Evolutionary conservation across 2,329 filamentous ascomycete genomes (phyloP).

Genomic region (Grosmannia huntii): DNA sequence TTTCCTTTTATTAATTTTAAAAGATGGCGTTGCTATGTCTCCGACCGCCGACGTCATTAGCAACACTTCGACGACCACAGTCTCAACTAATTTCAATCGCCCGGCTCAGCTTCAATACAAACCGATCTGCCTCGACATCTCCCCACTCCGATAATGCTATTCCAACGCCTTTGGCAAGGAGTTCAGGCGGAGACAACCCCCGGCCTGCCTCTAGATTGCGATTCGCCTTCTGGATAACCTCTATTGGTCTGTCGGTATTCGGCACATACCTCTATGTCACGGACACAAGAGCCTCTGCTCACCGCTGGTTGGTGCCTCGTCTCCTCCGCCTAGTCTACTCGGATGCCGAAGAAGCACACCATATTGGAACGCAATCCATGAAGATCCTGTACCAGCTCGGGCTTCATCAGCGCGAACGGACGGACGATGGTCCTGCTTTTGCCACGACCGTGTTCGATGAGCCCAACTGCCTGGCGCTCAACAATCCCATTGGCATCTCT

Average conservation of each 20-base stretch:
- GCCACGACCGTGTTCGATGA: conserved; percentile 46
- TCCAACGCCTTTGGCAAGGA: too few relatives aligned
- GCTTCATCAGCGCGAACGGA: conserved; percentile 72
- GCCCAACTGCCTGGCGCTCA: conserved; percentile 45
- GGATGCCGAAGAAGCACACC: conserved; percentile 87
- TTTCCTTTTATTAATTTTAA: too few relatives aligned
- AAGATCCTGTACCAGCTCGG: conserved; percentile 61
- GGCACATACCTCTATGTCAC: conserved; percentile 56
- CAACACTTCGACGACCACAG: too few relatives aligned
- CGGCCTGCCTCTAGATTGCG: conserved; percentile 19
- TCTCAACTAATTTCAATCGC: too few relatives aligned
- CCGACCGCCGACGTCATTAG: too few relatives aligned
- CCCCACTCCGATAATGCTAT: too few relatives aligned
- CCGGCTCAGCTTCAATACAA: too few relatives aligned
- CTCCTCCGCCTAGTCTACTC: conserved; percentile 52
- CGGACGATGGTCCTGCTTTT: too few relatives aligned
- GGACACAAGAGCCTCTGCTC: conserved; percentile 58
- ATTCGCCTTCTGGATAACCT: conserved; percentile 26
- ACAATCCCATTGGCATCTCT: conserved; percentile 88
- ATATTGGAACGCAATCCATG: conserved; percentile 58
- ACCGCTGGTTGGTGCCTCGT: conserved; percentile 55
- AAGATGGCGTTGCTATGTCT: too few relatives aligned
- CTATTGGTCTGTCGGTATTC: conserved; percentile 27
- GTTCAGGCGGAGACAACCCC: too few relatives aligned
- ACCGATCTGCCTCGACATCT: too few relatives aligned